A percentile compares a stretch with the other conserved stretches of the same genome.
phyloP scores from a whole-genome alignment of 441 rosid species.

The Aquilaria agallochum region DNA sequence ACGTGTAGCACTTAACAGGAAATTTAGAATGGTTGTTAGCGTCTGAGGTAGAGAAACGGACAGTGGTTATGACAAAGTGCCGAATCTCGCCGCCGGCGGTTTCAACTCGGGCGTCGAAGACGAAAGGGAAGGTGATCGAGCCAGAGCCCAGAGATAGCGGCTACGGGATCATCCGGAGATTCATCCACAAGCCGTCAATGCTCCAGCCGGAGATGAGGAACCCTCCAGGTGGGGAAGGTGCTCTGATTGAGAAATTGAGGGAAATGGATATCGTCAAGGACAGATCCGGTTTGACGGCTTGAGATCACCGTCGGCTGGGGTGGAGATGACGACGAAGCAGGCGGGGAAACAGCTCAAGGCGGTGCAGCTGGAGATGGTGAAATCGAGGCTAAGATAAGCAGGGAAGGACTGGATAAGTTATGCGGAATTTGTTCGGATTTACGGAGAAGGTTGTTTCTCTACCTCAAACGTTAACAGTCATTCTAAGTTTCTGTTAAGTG shows the following conservation, averaged over 20 bases:
- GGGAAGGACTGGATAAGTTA: no score
- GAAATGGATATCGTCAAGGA: constrained; percentile 44
- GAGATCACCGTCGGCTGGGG: constrained; percentile 19
- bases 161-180: constrained; percentile 35
- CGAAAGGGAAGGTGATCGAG: constrained; percentile 31
- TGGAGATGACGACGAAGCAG: no score
- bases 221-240: constrained; percentile 31
- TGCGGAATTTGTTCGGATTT: no score
- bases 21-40: no score
- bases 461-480: no score
- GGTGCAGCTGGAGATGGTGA: no score
- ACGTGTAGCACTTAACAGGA: no score
- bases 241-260: constrained; percentile 44
- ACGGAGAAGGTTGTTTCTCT: no score
- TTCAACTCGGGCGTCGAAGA: constrained; percentile 27
- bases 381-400: no score
- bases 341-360: no score
- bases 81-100: constrained; percentile 48
- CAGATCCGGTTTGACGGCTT: constrained; percentile 56
- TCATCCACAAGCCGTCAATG: constrained; percentile 39
- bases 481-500: no score
- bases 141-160: constrained; percentile 62
- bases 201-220: constrained; percentile 29
- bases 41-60: constrained; percentile 50
- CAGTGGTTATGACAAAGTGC: constrained; percentile 41